Evolutionary conservation across 139 green algal genomes (phyloP), one percentile per base, ranked within the genome.

Genomic region (Pseudopediastrum boryanum): DNA sequence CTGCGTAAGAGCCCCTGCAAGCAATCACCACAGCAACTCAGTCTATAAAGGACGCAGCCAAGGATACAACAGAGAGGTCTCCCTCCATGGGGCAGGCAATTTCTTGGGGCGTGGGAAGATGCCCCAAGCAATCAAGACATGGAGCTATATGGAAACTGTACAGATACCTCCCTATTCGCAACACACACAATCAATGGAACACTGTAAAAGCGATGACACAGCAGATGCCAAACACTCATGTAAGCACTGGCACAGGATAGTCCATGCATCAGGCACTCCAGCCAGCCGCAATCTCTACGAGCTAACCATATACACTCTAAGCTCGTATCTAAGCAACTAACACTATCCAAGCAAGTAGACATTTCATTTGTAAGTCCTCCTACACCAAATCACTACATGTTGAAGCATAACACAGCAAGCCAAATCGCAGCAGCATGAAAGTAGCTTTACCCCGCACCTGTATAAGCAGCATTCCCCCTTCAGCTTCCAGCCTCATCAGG

Each of bases 391-490:
- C 56, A 27, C 56, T 27, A 27, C 35, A 21, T 13, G 56, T 29
- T 66, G 56, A 66, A 41, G 36, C 56, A 66, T 13, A 19, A 7
- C 9, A 21, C 9, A 48, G 48, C 16, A 16, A 19, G 48, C 48
- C 48, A 58, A 58, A 27, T 16, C 48, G 48, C 63, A 41, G 38
- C 23, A 4, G 36, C 25, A 35, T 41, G 19, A 25, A 41, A 68
- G 1, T 41, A 35, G 50, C 50, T 41, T 21, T 42, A 42, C 61
- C 23, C 31, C 72, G 41, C 35, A 80, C 73, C 73, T 80, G 54
- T 31, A 82, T 70, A 12, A 83, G 36, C 54, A 71, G 64, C 67
- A 77, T 46, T 41, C 77, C 77, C 13, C 77, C 77, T 41, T 83
- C 77, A 38, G 54, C 54, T 33, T 83, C 67, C 13, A 83, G 77